Conservation (phyloP, 2,329 filamentous ascomycete genomes). For the Penicillium polonicum region DNA sequence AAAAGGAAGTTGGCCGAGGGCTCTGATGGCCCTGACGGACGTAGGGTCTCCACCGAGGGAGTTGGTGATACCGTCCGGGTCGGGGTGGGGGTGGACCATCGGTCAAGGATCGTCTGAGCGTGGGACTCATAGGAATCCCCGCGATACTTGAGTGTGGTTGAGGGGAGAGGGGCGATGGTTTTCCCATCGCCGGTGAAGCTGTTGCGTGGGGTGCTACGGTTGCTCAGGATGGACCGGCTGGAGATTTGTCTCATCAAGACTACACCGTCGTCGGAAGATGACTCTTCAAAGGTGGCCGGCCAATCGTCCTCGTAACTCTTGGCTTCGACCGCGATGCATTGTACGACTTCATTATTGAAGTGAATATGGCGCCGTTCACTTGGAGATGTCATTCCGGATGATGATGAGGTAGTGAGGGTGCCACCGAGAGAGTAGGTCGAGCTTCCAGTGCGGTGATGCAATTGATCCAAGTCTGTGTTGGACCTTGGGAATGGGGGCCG, state of each 20-base stretch:
- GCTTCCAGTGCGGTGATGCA: conserved; percentile 62
- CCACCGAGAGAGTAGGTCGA: conserved; percentile 49
- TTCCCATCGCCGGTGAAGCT: conserved; percentile 66
- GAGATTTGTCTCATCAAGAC: conserved; percentile 76
- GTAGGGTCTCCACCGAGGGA: conserved; percentile 77
- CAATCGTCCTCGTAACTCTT: conserved; percentile 64
- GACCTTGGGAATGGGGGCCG: conserved; percentile 60
- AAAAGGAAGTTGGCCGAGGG: conserved; percentile 66
- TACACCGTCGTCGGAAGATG: conserved; percentile 71
- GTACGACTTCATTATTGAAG: conserved; percentile 93
- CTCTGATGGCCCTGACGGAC: conserved; percentile 57
- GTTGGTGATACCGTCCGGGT: conserved; percentile 62
- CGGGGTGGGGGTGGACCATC: conserved; percentile 40
- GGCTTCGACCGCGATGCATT: conserved; percentile 89
- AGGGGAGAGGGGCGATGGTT: conserved; percentile 83
- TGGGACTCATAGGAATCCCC: conserved; percentile 69
- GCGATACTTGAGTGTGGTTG: conserved; percentile 82
- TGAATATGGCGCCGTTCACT: conserved; percentile 78
- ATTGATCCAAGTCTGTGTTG: conserved; percentile 67
- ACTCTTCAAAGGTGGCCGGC: conserved; percentile 46
- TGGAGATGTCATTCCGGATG: conserved; percentile 68
- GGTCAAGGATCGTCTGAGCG: conserved; percentile 30
- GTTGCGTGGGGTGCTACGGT: conserved; percentile 54
- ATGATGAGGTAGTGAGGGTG: conserved; percentile 64
- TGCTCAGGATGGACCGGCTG: conserved; percentile 51